phyloP scores from a whole-genome alignment of 2,329 filamentous ascomycete species.

The Escovopsis sp. region DNA sequence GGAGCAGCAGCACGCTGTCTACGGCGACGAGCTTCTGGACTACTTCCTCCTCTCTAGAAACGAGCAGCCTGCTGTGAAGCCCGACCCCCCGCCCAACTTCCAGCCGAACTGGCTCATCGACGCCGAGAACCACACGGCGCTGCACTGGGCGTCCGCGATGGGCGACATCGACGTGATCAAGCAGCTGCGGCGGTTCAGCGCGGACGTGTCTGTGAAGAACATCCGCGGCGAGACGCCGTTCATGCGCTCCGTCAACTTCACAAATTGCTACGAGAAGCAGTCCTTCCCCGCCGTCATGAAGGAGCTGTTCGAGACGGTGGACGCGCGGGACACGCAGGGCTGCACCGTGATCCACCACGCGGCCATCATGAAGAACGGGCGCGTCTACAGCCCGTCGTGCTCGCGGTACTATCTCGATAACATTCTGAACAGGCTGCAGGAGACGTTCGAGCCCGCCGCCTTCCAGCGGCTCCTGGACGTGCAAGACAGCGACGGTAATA shows the following conservation, averaged over 20 bases:
- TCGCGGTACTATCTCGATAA: constrained; percentile 89
- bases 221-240: constrained; percentile 73
- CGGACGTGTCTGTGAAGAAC: constrained; percentile 57
- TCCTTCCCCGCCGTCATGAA: constrained; percentile 77
- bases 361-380: constrained; percentile 70
- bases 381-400: constrained; percentile 69
- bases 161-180: constrained; percentile 85
- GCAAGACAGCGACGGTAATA: constrained; percentile 79
- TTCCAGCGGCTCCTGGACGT: constrained; percentile 68
- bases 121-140: constrained; percentile 76
- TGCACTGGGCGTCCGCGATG: constrained; percentile 98
- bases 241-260: constrained; percentile 90
- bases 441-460: constrained; percentile 59
- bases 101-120: constrained; percentile 89
- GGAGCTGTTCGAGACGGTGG: constrained; percentile 69
- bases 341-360: constrained; percentile 92
- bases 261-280: constrained; percentile 89
- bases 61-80: constrained; percentile 55
- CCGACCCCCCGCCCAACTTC: constrained; percentile 72
- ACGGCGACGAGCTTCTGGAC: constrained; percentile 84
- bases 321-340: constrained; percentile 62
- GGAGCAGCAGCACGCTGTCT: constrained; percentile 77
- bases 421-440: constrained; percentile 73
- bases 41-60: constrained; percentile 86
- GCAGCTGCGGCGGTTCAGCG: constrained; percentile 69